Evolutionary conservation across 140 eudicot species (phyloP).

Genomic region (Bidens hawaiensis): DNA sequence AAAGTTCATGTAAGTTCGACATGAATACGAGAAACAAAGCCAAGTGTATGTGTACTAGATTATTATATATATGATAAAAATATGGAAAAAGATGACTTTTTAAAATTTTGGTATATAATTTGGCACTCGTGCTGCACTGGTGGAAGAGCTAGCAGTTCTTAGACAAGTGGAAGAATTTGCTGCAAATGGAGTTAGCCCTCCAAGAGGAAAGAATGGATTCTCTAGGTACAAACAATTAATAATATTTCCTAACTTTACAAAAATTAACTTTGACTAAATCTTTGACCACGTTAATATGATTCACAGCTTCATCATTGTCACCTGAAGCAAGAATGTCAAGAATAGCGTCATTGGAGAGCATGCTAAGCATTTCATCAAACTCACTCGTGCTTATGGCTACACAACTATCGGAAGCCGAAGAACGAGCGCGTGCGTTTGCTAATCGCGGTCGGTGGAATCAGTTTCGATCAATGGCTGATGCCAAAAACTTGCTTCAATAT

Average conservation of each 20-base stretch:
- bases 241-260: not conserved
- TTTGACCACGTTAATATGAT: slow-evolving; percentile 1
- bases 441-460: slow-evolving; percentile 93
- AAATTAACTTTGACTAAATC: not conserved
- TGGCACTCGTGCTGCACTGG: slow-evolving; percentile 86
- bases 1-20: slow-evolving; percentile 94
- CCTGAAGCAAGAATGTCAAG: slow-evolving; percentile 88
- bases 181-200: slow-evolving; percentile 83
- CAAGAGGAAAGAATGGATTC: slow-evolving; percentile 77
- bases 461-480: slow-evolving; percentile 92
- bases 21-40: slow-evolving; percentile 94
- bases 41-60: slow-evolving; percentile 98
- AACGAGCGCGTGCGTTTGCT: slow-evolving; percentile 67
- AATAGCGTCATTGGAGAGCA: slow-evolving; percentile 82
- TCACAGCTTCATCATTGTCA: slow-evolving; percentile 79
- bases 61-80: not conserved
- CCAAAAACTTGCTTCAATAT: slow-evolving; percentile 76
- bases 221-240: slow-evolving; percentile 49
- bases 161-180: slow-evolving; percentile 90
- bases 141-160: slow-evolving; percentile 86
- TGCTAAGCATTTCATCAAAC: slow-evolving; percentile 80
- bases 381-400: slow-evolving; percentile 95
- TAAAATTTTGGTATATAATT: not conserved
- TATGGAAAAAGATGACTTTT: not conserved
- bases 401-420: slow-evolving; percentile 95